phyloP scores from a whole-genome alignment of 345 rosid genomes.

The Sisymbrium irio region DNA sequence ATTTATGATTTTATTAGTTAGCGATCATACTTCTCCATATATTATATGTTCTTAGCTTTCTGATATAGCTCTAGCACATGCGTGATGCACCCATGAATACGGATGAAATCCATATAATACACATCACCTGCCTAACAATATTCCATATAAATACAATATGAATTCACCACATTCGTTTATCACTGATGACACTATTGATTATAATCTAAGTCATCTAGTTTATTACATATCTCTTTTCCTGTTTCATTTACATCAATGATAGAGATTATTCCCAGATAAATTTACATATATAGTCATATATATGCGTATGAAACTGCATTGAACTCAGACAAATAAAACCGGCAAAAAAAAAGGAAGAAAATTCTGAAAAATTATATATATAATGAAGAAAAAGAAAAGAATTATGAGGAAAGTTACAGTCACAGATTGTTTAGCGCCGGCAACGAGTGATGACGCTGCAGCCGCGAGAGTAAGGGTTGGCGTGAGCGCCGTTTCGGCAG shows the following conservation, averaged over 20 bases:
- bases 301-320: constrained; percentile 1
- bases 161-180: neutral
- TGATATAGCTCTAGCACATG: constrained; percentile 4
- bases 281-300: constrained; percentile 14
- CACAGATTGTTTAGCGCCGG: constrained; percentile 43
- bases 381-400: neutral
- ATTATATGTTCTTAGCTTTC: neutral
- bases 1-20: neutral
- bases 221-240: neutral
- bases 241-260: constrained; percentile 16
- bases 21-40: neutral
- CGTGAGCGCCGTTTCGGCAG: constrained; percentile 67
- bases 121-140: constrained; percentile 1
- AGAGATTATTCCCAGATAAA: constrained; percentile 2
- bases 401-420: neutral
- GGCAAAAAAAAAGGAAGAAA: neutral
- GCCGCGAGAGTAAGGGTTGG: constrained; percentile 82
- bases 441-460: constrained; percentile 82
- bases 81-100: neutral
- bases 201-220: neutral
- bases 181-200: neutral
- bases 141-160: neutral
- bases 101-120: neutral
- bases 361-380: constrained; percentile 10
- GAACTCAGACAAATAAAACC: neutral